These are phyloP conservation scores for Dimocarpus longan DNA, from an alignment of 345 rosid genomes.

Conservation along the genomic window DNA sequence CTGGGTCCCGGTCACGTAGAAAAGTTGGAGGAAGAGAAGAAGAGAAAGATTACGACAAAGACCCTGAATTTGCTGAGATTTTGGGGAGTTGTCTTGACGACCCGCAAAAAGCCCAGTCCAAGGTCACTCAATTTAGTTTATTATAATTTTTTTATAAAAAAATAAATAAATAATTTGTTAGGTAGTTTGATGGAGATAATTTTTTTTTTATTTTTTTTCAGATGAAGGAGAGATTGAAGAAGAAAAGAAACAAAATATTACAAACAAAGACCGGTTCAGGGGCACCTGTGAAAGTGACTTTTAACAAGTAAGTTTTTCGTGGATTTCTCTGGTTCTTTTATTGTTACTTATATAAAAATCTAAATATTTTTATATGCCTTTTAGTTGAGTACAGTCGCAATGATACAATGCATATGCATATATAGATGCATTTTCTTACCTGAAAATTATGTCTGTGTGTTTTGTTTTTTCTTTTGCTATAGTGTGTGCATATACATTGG, in stretches of 20 bases:
- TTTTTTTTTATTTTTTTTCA: slow-evolving; percentile 25
- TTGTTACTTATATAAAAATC: neutral
- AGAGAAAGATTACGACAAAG: slow-evolving; percentile 65
- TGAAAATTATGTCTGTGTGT: neutral
- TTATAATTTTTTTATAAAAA: neutral
- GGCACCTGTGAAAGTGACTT: slow-evolving; percentile 66
- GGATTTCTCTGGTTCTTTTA: neutral
- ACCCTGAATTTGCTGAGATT: slow-evolving; percentile 90
- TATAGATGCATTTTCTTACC: neutral
- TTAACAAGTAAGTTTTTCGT: slow-evolving; percentile 68
- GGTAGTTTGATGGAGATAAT: neutral
- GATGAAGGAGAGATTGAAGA: slow-evolving; percentile 92
- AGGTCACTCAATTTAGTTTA: slow-evolving; percentile 39
- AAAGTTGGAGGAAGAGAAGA: slow-evolving; percentile 48
- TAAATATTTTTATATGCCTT: neutral
- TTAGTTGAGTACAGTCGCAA: neutral
- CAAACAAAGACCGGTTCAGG: slow-evolving; percentile 86
- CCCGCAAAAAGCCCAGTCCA: slow-evolving; percentile 73
- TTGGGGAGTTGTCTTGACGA: slow-evolving; percentile 71
- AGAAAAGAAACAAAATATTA: slow-evolving; percentile 74
- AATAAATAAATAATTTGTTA: neutral
- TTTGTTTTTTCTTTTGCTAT: too few relatives aligned
- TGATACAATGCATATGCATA: neutral
- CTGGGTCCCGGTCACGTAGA: slow-evolving; percentile 27
- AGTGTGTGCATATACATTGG: neutral